Conservation (phyloP, 495 filamentous ascomycete genomes). For the Mytilinidion resinicola region DNA sequence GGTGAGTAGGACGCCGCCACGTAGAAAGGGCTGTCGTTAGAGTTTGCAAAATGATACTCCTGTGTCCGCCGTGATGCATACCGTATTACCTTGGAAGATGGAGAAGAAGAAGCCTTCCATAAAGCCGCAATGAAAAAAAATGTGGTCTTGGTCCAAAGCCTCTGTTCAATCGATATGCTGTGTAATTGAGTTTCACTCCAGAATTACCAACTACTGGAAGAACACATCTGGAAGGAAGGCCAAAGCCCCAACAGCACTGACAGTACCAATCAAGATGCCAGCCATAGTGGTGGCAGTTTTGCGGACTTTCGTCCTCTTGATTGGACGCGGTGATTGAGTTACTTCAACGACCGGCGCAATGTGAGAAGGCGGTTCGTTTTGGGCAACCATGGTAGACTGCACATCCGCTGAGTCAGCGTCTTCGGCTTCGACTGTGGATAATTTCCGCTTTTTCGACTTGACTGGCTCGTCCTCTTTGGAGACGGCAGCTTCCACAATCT, state of each 20-base stretch:
- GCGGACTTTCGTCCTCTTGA: constrained; percentile 1
- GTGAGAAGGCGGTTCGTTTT: neutral
- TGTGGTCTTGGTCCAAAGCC: neutral
- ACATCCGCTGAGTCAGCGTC: neutral
- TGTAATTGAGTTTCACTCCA: neutral
- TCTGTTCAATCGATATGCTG: neutral
- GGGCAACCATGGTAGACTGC: neutral
- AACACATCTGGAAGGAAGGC: constrained; percentile 7
- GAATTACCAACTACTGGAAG: constrained; percentile 4
- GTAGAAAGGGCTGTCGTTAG: neutral
- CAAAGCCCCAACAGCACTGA: constrained; percentile 1
- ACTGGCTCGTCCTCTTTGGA: neutral
- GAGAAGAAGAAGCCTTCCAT: neutral
- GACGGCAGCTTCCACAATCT: constrained; percentile 17
- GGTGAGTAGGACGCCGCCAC: neutral
- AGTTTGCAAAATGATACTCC: neutral
- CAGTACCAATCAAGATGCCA: constrained; percentile 4
- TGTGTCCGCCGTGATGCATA: neutral
- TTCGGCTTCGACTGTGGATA: neutral
- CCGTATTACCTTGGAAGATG: neutral
- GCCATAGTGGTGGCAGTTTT: neutral
- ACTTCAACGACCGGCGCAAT: neutral
- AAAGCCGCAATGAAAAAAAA: neutral
- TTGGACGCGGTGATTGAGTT: neutral
- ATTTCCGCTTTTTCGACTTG: neutral